Evolutionary conservation across 1,284 basidiomycete species (phyloP), one percentile per base, ranked within the genome.

Genomic region (Coniferiporia weirii): DNA sequence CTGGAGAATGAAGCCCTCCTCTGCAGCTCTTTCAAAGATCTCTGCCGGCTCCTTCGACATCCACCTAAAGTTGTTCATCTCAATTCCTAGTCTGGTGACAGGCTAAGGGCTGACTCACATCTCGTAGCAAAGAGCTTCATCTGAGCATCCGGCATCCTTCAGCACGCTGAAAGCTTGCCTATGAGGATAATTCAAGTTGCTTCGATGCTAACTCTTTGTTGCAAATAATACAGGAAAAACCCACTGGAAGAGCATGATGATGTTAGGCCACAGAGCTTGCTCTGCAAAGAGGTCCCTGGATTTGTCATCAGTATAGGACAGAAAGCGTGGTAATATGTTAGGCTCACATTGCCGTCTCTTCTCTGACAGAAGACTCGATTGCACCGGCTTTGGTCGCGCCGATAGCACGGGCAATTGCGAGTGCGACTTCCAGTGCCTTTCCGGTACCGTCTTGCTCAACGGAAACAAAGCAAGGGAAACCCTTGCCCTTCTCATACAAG

Each of bases 21-120:
- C 83, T 1, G 83, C 83, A 7, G 84, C 83, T 32, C 82, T 74
- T 67, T 85, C 83, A 67, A 86, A 86, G 49, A 85, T 84, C 64
- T 85, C 84, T n/a, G 84, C 83, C 2, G 84, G 83, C 65, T 85
- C 83, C 65, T 84, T 85, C 34, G 84, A 85, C 83, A 85, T 85
- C 83, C 83, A 84, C 82, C 83, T 85, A 56, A 36, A 32, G 15
- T 34, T 13, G n/a, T 51, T 34, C 27, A n/a, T 27, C 27, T 2
- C 5, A 57, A 47, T 61, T 46, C 57, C 46, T 20, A 52, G 27
- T 50, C 36, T 34, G 27, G 34, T 45, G 6, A 9, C 3, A 48
- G 19, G 17, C 38, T 17, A 17, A 56, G 20, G 6, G 20, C 15
- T 1, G 3, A 66, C 76, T 63, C 48, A 82, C 84, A 85, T 84